Percentiles rank a stretch among this genome's conserved stretches.
These are phyloP conservation scores for Plasmodium fragile DNA, from an alignment of 169 alveolate genomes.

Conservation along the genomic window DNA sequence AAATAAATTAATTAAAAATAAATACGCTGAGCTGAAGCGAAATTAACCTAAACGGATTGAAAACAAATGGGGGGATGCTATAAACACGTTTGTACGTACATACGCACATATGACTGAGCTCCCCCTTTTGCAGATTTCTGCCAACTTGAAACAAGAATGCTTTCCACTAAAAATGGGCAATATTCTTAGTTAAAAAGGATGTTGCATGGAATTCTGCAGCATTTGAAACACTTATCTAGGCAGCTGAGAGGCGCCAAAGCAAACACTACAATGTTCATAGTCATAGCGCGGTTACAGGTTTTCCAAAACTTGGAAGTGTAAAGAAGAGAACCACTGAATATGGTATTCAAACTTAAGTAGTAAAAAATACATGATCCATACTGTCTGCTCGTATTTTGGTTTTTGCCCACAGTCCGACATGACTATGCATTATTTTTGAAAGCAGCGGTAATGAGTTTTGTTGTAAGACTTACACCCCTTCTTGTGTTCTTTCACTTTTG, in stretches of 20 bases:
- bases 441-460: not conserved
- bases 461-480: slow-evolving; percentile 26
- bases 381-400: not conserved
- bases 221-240: not conserved
- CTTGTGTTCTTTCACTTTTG: slow-evolving; percentile 69
- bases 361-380: not conserved
- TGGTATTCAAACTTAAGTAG: not conserved
- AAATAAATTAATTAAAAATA: not conserved
- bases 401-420: not conserved
- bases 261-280: not conserved
- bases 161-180: not conserved
- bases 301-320: not conserved
- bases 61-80: slow-evolving; percentile 2
- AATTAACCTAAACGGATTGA: not conserved
- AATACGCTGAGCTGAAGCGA: not conserved
- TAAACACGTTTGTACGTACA: not conserved
- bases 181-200: not conserved
- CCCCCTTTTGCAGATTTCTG: not conserved
- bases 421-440: not conserved
- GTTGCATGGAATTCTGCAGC: not conserved
- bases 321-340: not conserved
- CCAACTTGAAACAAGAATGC: not conserved
- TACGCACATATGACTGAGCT: not conserved
- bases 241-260: not conserved
- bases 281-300: not conserved